Conservation (phyloP, 176 grass and related monocot genomes). For the Carex littledalei region DNA sequence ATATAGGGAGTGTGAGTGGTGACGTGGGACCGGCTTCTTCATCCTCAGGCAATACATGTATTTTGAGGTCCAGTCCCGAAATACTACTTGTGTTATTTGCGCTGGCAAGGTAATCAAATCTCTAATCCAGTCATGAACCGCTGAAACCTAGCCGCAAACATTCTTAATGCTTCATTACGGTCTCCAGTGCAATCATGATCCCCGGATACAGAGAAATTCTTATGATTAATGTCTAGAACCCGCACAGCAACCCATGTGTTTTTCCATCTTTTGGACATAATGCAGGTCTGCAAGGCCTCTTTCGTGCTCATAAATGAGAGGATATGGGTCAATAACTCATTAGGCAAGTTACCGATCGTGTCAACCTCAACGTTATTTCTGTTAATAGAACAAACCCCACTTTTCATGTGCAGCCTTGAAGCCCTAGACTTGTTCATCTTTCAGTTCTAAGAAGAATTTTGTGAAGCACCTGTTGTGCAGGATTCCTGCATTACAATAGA, state of each 20-base stretch:
- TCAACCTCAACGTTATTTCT: not conserved
- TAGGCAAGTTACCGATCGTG: not conserved
- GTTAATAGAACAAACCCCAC: too few relatives aligned
- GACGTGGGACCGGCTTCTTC: slow-evolving; percentile 82
- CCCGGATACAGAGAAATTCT: too few relatives aligned
- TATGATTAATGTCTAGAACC: too few relatives aligned
- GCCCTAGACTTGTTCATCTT: not conserved
- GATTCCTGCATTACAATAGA: not conserved
- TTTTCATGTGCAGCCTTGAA: too few relatives aligned
- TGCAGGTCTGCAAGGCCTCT: not conserved
- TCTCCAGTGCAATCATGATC: too few relatives aligned
- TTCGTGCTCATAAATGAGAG: not conserved
- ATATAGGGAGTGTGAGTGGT: slow-evolving; percentile 86
- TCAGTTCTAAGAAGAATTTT: not conserved
- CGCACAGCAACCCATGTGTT: not conserved
- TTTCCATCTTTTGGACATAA: not conserved
- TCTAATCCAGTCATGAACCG: too few relatives aligned
- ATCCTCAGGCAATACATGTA: slow-evolving; percentile 88
- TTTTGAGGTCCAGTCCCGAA: slow-evolving; percentile 85
- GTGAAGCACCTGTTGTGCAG: not conserved
- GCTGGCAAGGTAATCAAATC: slow-evolving; percentile 53
- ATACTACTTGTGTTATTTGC: slow-evolving; percentile 75
- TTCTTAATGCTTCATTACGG: too few relatives aligned
- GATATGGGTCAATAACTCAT: not conserved
- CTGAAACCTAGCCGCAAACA: too few relatives aligned